phyloP scores from a whole-genome alignment of 2,329 filamentous ascomycete genomes.

The Zymoseptoria tritici region DNA sequence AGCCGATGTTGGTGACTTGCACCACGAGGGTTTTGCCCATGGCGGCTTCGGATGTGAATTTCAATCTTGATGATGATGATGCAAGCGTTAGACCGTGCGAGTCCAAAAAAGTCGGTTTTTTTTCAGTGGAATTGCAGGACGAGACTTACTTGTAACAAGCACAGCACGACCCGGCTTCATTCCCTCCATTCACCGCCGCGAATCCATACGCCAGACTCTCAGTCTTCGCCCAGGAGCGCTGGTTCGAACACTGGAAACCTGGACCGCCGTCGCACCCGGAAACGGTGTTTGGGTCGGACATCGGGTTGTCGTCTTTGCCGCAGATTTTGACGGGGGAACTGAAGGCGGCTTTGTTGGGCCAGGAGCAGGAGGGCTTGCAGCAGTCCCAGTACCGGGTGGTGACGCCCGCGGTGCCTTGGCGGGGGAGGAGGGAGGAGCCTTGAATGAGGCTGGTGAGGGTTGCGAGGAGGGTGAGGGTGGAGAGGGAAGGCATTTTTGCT shows the following conservation, averaged over 20 bases:
- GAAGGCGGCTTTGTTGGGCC: constrained; percentile 51
- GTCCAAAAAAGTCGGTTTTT: too few species aligned
- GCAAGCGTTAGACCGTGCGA: too few species aligned
- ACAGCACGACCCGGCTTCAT: constrained; percentile 58
- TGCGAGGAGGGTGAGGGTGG: constrained; percentile 17
- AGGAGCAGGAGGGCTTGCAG: constrained; percentile 61
- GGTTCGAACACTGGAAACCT: constrained; percentile 55
- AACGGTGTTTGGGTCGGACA: constrained; percentile 43
- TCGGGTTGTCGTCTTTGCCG: constrained; percentile 47
- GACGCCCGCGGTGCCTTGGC: constrained; percentile 25
- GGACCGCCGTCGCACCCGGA: constrained; percentile 51
- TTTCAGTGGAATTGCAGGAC: too few species aligned
- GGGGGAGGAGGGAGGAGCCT: constrained; percentile 33
- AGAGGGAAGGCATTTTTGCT: neutral
- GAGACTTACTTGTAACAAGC: constrained; percentile 50
- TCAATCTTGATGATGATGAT: too few species aligned
- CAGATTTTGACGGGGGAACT: constrained; percentile 48
- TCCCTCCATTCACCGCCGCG: constrained; percentile 52
- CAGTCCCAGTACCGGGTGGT: constrained; percentile 50
- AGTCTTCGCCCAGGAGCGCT: constrained; percentile 56
- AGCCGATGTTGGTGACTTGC: constrained; percentile 57
- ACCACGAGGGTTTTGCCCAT: constrained; percentile 57
- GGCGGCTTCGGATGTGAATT: constrained; percentile 46
- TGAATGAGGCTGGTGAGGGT: constrained; percentile 22
- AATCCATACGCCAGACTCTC: constrained; percentile 56